Conservation (phyloP, 768 basidiomycete species). For the Kwoniella heveanensis region DNA sequence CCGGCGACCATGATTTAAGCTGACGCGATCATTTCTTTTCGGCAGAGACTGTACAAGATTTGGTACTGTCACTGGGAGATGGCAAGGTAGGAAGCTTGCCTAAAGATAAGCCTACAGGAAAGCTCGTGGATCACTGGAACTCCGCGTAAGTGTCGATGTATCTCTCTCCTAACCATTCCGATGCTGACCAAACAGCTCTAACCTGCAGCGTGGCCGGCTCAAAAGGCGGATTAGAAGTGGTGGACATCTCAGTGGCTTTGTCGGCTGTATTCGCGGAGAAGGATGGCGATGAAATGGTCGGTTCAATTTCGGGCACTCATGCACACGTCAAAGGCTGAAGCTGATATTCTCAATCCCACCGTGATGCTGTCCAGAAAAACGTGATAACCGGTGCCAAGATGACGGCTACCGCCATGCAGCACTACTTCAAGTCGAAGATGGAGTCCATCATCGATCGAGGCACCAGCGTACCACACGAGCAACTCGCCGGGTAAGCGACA, state of each 20-base stretch:
- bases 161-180: not conserved
- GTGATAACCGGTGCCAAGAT: constrained; percentile 72
- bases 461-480: constrained; percentile 84
- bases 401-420: constrained; percentile 79
- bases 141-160: constrained; percentile 56
- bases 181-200: not conserved
- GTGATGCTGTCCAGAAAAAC: constrained; percentile 68
- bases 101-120: constrained; percentile 84
- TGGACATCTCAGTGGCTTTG: constrained; percentile 76
- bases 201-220: constrained; percentile 59
- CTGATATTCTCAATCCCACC: too few species aligned
- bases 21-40: not conserved
- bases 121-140: constrained; percentile 84
- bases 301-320: constrained; percentile 54
- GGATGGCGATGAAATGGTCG: constrained; percentile 85
- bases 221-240: constrained; percentile 67
- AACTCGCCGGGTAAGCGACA: constrained; percentile 62
- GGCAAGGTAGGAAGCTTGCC: constrained; percentile 65
- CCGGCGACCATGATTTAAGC: too few species aligned
- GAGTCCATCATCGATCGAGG: constrained; percentile 90
- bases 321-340: too few species aligned
- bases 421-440: constrained; percentile 83
- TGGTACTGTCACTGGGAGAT: constrained; percentile 61
- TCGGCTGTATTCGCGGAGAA: constrained; percentile 81
- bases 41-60: constrained; percentile 69